phyloP scores from a whole-genome alignment of 2,329 filamentous ascomycete genomes.

The Colletotrichum melonis region DNA sequence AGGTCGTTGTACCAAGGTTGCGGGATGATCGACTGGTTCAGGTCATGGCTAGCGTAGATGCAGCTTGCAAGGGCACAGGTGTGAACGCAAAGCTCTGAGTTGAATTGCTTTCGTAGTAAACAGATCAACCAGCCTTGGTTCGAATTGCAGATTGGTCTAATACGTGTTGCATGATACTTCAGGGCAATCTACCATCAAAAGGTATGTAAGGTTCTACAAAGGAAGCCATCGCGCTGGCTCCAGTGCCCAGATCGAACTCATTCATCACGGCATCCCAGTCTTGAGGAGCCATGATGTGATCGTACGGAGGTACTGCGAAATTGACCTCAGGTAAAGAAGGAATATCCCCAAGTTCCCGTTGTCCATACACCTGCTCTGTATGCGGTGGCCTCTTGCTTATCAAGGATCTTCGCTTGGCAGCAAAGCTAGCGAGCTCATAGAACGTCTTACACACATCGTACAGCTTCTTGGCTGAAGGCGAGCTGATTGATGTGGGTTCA shows the following conservation, averaged over 20 bases:
- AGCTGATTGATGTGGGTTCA: no score
- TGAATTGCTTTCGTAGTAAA: not conserved
- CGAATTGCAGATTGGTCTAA: not conserved
- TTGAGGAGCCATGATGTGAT: not conserved
- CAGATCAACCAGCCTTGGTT: not conserved
- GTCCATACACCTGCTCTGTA: no score
- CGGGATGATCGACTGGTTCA: constrained; percentile 19
- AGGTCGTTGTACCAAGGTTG: constrained; percentile 25
- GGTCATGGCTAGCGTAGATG: constrained; percentile 18
- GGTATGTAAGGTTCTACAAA: not conserved
- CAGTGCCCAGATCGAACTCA: not conserved
- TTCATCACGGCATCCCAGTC: not conserved
- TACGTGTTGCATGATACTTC: not conserved
- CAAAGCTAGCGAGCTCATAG: no score
- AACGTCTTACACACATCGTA: no score
- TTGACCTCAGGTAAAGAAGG: not conserved
- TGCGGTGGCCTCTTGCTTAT: no score
- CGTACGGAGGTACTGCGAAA: not conserved
- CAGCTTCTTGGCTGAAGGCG: no score
- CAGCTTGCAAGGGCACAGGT: not conserved
- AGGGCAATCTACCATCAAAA: not conserved
- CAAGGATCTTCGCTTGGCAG: no score
- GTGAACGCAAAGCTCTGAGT: not conserved
- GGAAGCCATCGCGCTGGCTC: not conserved
- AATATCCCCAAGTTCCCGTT: no score